Base-by-base conservation (phyloP, 495 filamentous ascomycete genomes). In the Lophiotrema nucula region DNA sequence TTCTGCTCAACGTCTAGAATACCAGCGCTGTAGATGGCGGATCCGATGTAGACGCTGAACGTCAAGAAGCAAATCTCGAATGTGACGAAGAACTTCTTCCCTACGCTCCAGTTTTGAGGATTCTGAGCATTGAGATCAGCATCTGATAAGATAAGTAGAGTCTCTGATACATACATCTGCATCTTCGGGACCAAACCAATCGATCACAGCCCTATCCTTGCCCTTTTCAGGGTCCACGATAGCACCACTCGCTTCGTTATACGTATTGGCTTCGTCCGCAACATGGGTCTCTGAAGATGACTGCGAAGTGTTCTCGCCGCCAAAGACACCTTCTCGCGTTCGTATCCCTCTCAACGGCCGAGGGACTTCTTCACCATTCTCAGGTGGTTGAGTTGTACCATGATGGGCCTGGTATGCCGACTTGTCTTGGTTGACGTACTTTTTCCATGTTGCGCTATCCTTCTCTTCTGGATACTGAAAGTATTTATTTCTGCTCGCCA, bases 11-110 rank as follows among this genome's bases (percentile, higher is more conserved):
- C 68, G 25, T 53, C 66, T 6, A 21, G 21, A 10, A 67, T 67
- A 16, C 75, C 66, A 18, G 77, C 68, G 0, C 71, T 67, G 67
- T 75, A 79, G 45, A 80, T 78, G 2, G 77, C 67, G 31, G 67
- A 71, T 16, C 77, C 77, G 43, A 76, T 76, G 65, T 80, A 79
- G 46, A 79, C 73, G 49, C 69, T 68, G 25, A 76, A 73, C 0
- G 77, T 80, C 22, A 77, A 70, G 22, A 78, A 66, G 50, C 73
- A 76, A 41, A 79, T 71, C 38, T 76, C 53, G 42, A 72, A 64
- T 2, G 74, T 73, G 37, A 79, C 70, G 38, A 77, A 77, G 53
- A 66, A 50, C 41, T 74, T 77, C 62, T 78, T 79, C 27, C 48
- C 47, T 0, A 41, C 44, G 2, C 64, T 71, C 75, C 76, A 78